These are phyloP conservation scores for Penicillium waksmanii DNA, from an alignment of 495 filamentous ascomycete species.

Conservation along the genomic window DNA sequence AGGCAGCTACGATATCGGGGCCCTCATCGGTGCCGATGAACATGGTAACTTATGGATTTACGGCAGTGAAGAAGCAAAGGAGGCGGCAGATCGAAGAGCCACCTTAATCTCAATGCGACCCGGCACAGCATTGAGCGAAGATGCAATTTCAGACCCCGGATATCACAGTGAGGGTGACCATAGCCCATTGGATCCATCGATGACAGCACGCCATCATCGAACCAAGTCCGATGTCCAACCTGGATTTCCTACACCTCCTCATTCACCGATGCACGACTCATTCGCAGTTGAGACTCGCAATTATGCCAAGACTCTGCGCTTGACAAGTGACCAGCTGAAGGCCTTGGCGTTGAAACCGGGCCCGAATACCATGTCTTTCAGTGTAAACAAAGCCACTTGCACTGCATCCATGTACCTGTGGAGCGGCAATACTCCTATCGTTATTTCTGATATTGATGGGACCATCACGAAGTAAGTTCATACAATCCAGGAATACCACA, in stretches of 20 bases:
- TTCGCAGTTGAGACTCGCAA: conserved; percentile 70
- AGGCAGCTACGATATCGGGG: conserved; percentile 93
- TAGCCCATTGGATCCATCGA: conserved; percentile 38
- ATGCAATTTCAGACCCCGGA: conserved; percentile 88
- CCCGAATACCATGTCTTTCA: conserved; percentile 91
- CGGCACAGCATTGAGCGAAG: conserved; percentile 64
- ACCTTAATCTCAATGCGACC: conserved; percentile 56
- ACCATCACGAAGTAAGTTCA: conserved; percentile 85
- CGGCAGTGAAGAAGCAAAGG: conserved; percentile 94
- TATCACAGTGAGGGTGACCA: conserved; percentile 84
- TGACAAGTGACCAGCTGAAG: conserved; percentile 96
- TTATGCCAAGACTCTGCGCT: conserved; percentile 95
- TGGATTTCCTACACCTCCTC: conserved; percentile 73
- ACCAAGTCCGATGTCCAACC: conserved; percentile 72
- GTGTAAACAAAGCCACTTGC: conserved; percentile 91
- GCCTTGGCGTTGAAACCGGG: conserved; percentile 80
- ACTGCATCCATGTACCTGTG: conserved; percentile 91
- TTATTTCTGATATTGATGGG: conserved; percentile 98
- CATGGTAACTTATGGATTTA: conserved; percentile 99
- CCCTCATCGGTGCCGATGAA: conserved; percentile 92
- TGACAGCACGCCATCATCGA: conserved; percentile 52
- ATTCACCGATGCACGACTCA: conserved; percentile 66
- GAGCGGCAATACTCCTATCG: conserved; percentile 85
- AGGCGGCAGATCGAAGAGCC: conserved; percentile 62
- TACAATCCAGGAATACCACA: background rate